Percentiles rank a stretch among this genome's conserved stretches.
phyloP scores from a whole-genome alignment of 164 flowering plant species.

The Nymphaea thermarum region DNA sequence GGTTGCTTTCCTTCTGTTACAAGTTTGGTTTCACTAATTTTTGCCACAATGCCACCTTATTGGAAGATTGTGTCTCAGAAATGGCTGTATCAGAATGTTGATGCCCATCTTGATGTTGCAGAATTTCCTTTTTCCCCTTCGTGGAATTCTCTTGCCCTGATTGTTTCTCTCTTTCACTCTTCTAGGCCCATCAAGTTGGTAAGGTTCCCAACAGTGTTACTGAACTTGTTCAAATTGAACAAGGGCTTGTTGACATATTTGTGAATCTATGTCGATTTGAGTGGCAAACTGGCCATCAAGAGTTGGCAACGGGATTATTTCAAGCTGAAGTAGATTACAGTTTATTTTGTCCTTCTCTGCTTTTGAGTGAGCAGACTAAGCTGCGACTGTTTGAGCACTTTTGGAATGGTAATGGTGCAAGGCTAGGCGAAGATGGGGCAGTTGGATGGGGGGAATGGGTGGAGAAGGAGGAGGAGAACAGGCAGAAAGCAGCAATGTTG shows the following conservation, averaged over 20 bases:
- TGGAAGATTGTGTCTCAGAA: not conserved
- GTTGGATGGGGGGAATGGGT: constrained; percentile 93
- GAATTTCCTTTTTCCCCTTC: not conserved
- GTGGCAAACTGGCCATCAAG: constrained; percentile 95
- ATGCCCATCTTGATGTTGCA: too few species aligned
- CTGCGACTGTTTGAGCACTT: constrained; percentile 84
- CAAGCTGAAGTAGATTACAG: constrained; percentile 86
- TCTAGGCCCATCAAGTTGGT: constrained; percentile 39
- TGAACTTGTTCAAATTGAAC: constrained; percentile 42
- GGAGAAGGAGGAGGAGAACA: constrained; percentile 77
- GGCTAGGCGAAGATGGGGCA: constrained; percentile 94
- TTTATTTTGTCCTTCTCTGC: constrained; percentile 74
- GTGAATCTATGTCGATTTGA: constrained; percentile 79
- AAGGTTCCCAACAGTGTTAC: constrained; percentile 21
- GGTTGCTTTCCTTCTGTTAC: too few species aligned
- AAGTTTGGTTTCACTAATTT: too few species aligned
- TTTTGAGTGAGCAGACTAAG: constrained; percentile 65
- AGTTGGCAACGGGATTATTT: constrained; percentile 80
- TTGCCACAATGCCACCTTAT: not conserved
- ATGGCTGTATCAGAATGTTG: not conserved
- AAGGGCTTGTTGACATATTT: constrained; percentile 74
- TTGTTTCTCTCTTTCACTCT: constrained; percentile 1
- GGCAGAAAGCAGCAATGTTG: constrained; percentile 43
- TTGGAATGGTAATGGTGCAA: constrained; percentile 75
- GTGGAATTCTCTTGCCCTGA: not conserved